Percentiles rank a stretch among this genome's conserved stretches.
Conservation (phyloP, 495 filamentous ascomycete species). For the Lindgomyces ingoldianus region DNA sequence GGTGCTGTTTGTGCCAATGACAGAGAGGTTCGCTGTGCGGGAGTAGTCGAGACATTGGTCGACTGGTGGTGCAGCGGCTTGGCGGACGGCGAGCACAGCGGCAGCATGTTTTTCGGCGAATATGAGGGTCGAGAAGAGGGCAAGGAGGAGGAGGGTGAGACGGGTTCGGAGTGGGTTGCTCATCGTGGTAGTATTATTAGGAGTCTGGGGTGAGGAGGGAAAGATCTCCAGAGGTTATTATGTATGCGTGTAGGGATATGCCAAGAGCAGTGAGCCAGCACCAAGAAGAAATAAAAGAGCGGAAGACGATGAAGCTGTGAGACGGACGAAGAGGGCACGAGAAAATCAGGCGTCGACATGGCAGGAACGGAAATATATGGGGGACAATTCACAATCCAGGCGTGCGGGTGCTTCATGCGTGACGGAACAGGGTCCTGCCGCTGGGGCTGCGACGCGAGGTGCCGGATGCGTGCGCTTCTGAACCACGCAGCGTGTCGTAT, state of each 20-base stretch:
- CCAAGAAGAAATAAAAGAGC: background rate
- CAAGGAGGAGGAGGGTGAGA: slow-evolving; percentile 19
- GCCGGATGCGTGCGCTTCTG: background rate
- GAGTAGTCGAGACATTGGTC: slow-evolving; percentile 41
- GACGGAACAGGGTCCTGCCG: background rate
- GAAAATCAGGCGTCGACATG: background rate
- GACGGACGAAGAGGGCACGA: background rate
- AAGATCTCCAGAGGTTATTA: too few species aligned
- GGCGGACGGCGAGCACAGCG: slow-evolving; percentile 16
- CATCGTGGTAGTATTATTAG: background rate
- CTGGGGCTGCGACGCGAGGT: background rate
- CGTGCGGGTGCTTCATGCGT: background rate
- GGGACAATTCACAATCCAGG: background rate
- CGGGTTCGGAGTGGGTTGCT: background rate
- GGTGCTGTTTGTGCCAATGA: slow-evolving; percentile 43
- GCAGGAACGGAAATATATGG: background rate
- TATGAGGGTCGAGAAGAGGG: slow-evolving; percentile 11
- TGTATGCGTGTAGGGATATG: background rate
- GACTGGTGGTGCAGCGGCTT: slow-evolving; percentile 5
- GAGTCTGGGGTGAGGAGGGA: too few species aligned
- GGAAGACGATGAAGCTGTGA: background rate
- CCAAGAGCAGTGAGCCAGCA: background rate
- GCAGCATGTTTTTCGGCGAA: slow-evolving; percentile 4
- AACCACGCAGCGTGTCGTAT: background rate
- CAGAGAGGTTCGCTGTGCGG: slow-evolving; percentile 30